Conservation (phyloP, 192 early-diverging fungal genomes). For the Backusella tuberculispora region DNA sequence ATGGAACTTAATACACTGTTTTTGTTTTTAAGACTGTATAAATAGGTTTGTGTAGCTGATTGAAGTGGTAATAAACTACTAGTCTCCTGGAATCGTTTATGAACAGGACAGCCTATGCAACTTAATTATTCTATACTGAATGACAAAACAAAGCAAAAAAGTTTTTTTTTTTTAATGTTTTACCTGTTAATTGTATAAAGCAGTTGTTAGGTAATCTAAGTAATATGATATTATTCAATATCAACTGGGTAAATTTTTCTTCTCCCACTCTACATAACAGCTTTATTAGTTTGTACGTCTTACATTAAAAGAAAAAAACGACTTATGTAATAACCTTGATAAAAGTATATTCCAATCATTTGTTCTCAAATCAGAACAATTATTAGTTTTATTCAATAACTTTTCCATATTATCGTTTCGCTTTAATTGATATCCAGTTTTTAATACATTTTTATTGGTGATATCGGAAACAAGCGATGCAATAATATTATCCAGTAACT, state of each 20-base stretch:
- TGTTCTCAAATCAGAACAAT: background rate
- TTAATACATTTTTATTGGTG: background rate
- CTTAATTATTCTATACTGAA: background rate
- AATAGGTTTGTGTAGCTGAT: too few species aligned
- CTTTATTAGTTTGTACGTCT: background rate
- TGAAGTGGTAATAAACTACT: too few species aligned
- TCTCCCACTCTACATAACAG: background rate
- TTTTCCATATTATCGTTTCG: too few species aligned
- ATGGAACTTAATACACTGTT: too few species aligned
- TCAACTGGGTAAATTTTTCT: background rate
- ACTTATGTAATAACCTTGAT: background rate
- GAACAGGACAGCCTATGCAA: background rate
- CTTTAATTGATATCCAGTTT: background rate
- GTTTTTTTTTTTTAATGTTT: background rate
- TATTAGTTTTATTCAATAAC: background rate
- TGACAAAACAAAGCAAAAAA: too few species aligned
- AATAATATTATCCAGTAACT: background rate
- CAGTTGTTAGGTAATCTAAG: background rate
- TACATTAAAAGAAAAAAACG: background rate
- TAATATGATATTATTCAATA: slow-evolving; percentile 1
- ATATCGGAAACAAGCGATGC: background rate
- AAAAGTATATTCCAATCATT: background rate
- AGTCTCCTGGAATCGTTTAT: background rate
- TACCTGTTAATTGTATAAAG: background rate
- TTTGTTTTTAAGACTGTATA: too few species aligned